These are phyloP conservation scores for Phytophthora aleatoria DNA, from an alignment of 352 stramenopile genomes.

Conservation along the genomic window DNA sequence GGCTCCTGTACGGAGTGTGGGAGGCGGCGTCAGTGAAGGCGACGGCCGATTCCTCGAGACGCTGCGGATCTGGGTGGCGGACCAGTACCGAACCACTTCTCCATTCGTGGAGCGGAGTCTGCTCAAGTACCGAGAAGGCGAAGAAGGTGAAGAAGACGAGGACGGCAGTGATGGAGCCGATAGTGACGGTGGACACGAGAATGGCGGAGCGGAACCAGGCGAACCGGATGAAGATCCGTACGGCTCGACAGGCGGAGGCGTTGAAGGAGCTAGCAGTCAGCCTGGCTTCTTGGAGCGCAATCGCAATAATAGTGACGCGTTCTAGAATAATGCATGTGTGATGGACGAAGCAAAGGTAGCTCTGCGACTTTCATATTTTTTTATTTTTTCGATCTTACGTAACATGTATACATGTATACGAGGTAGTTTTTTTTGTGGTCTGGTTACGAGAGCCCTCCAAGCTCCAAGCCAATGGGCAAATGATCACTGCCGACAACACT, in stretches of 20 bases:
- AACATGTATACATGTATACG: not conserved
- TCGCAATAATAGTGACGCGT: conserved; percentile 60
- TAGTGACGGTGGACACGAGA: conserved; percentile 21
- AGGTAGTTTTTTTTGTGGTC: too few relatives aligned
- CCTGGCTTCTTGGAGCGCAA: conserved; percentile 57
- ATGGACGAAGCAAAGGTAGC: conserved; percentile 3
- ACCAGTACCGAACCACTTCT: conserved; percentile 87
- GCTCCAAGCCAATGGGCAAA: conserved; percentile 73
- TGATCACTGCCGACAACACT: conserved; percentile 79
- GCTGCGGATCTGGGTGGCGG: conserved; percentile 84
- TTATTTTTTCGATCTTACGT: not conserved
- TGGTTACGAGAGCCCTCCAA: conserved; percentile 29
- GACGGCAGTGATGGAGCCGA: conserved; percentile 24
- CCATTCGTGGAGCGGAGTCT: conserved; percentile 86
- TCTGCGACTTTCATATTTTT: not conserved
- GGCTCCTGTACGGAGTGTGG: conserved; percentile 65
- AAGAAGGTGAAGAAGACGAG: conserved; percentile 51
- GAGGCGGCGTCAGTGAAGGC: conserved; percentile 61
- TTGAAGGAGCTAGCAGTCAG: conserved; percentile 45
- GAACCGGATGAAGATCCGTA: conserved; percentile 15
- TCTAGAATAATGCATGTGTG: conserved; percentile 37
- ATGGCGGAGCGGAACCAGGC: conserved; percentile 11
- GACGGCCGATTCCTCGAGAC: conserved; percentile 80
- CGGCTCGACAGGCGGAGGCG: conserved; percentile 18
- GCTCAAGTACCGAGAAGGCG: conserved; percentile 79